Conservation (phyloP, 805 yeast species). For the Lipomyces yamanashiensis region DNA sequence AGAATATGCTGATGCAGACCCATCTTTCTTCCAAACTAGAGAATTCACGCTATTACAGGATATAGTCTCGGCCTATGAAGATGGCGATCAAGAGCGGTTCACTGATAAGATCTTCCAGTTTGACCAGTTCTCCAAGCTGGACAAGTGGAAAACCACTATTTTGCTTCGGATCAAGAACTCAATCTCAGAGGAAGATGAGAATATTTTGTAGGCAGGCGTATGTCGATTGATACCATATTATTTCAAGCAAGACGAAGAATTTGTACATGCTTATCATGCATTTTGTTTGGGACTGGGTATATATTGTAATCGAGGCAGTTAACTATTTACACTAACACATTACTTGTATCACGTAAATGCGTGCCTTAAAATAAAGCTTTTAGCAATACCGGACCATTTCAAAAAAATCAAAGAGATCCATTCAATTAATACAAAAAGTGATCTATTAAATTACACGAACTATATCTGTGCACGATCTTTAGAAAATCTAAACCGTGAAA, state of each 20-base stretch:
- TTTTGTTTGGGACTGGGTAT: not conserved
- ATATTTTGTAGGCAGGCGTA: conserved; percentile 27
- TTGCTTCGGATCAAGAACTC: conserved; percentile 79
- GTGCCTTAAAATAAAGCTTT: too few relatives aligned
- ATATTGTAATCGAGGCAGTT: not conserved
- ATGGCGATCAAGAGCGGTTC: conserved; percentile 78
- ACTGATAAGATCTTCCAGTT: conserved; percentile 76
- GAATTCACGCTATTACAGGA: conserved; percentile 72
- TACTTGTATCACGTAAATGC: not conserved
- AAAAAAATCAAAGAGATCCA: too few relatives aligned
- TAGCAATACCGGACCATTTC: too few relatives aligned
- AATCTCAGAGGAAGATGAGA: conserved; percentile 64
- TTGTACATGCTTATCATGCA: not conserved
- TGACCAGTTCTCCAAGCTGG: conserved; percentile 87
- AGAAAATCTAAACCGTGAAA: too few relatives aligned
- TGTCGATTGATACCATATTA: not conserved
- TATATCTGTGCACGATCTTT: too few relatives aligned
- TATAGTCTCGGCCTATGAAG: conserved; percentile 72
- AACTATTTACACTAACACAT: not conserved
- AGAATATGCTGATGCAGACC: conserved; percentile 70
- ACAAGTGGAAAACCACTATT: conserved; percentile 85
- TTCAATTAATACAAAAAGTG: too few relatives aligned
- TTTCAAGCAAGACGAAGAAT: too few relatives aligned
- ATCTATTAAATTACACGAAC: too few relatives aligned
- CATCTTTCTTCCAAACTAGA: conserved; percentile 67